phyloP scores from a whole-genome alignment of 1,139 yeast species.

The Magnusiomyces paraingens region DNA sequence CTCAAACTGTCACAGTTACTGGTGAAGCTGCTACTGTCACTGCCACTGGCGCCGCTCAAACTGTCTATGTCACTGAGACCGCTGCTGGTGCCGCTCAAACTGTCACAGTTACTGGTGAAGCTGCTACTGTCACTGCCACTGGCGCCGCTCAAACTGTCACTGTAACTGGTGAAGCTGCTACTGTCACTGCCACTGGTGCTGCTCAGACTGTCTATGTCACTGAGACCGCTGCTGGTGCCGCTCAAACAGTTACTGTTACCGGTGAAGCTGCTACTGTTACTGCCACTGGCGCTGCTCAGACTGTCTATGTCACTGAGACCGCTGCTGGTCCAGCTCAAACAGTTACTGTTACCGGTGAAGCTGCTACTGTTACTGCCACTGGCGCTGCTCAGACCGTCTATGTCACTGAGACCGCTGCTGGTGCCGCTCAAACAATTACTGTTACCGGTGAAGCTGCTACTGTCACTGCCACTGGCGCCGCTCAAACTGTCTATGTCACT shows the following conservation, averaged over 20 bases:
- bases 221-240: neutral
- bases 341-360: neutral
- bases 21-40: conserved; percentile 7
- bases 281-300: conserved; percentile 2
- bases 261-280: conserved; percentile 9
- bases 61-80: neutral
- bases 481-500: conserved; percentile 2
- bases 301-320: conserved; percentile 5
- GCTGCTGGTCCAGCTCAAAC: conserved; percentile 1
- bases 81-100: conserved; percentile 1
- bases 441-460: conserved; percentile 6
- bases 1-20: neutral
- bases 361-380: neutral
- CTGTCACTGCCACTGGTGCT: conserved; percentile 3
- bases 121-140: conserved; percentile 3
- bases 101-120: conserved; percentile 1
- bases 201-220: neutral
- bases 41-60: conserved; percentile 5
- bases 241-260: conserved; percentile 1
- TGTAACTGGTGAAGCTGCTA: conserved; percentile 3
- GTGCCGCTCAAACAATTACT: conserved; percentile 2
- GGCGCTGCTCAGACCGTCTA: conserved; percentile 3
- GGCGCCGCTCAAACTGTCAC: neutral
- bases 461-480: conserved; percentile 6
- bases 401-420: conserved; percentile 1